These are phyloP conservation scores for Quercus dentata DNA, from an alignment of 306 rosid species.

Conservation along the genomic window DNA sequence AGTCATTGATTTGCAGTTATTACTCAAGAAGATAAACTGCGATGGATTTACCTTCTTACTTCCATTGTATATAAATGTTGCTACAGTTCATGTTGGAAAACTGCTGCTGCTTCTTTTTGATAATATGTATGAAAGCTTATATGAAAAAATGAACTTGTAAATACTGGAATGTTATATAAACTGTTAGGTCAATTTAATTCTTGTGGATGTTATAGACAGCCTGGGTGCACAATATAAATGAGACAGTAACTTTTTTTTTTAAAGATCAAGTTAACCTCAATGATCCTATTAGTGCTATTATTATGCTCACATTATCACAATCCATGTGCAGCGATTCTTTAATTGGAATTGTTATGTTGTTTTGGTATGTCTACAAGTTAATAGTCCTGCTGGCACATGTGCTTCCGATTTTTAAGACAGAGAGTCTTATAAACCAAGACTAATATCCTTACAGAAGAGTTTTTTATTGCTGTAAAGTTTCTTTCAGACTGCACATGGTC, in stretches of 20 bases:
- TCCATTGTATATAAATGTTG: neutral
- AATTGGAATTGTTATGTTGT: slow-evolving; percentile 2
- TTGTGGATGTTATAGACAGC: neutral
- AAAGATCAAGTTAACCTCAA: neutral
- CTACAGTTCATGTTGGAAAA: neutral
- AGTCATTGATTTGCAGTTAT: neutral
- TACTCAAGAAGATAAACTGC: neutral
- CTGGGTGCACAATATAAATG: neutral
- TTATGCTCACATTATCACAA: neutral
- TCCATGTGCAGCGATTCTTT: slow-evolving; percentile 14
- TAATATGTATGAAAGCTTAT: too few species aligned
- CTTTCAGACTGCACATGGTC: slow-evolving; percentile 60
- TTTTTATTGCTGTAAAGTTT: slow-evolving; percentile 43
- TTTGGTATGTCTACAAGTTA: slow-evolving; percentile 16
- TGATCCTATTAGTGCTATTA: neutral
- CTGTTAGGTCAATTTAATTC: neutral
- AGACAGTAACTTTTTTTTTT: neutral
- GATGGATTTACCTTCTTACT: too few species aligned
- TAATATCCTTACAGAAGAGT: slow-evolving; percentile 20
- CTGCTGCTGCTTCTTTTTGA: neutral
- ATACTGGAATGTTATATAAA: neutral
- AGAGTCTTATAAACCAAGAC: slow-evolving; percentile 28
- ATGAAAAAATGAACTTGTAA: neutral
- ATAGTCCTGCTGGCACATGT: slow-evolving; percentile 39
- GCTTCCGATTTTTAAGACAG: slow-evolving; percentile 31